Evolutionary conservation across 306 rosid genomes (phyloP).

Genomic region (Quercus bicolor): DNA sequence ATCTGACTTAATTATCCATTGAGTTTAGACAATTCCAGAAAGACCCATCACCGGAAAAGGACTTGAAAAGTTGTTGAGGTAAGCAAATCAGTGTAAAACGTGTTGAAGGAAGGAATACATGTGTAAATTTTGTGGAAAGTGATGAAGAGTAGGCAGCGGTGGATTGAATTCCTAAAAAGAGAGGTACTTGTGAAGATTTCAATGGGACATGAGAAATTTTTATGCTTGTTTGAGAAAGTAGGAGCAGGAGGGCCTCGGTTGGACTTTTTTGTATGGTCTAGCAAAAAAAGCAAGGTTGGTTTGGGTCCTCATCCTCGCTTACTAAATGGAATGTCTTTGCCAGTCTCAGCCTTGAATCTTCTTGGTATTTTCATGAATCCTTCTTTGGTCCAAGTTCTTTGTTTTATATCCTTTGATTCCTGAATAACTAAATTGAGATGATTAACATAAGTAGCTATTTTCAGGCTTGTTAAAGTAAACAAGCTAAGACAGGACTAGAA

Average conservation of each 20-base stretch:
- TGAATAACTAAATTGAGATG: too few species aligned
- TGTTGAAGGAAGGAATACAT: conserved; percentile 17
- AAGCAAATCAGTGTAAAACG: background rate
- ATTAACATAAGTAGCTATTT: too few species aligned
- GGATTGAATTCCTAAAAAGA: background rate
- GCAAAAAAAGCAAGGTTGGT: conserved; percentile 8
- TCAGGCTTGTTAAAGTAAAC: too few species aligned
- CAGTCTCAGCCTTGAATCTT: background rate
- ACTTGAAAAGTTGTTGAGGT: background rate
- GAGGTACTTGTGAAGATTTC: background rate
- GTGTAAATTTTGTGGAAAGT: conserved; percentile 5
- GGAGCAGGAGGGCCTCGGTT: conserved; percentile 22
- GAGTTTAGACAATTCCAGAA: conserved; percentile 1
- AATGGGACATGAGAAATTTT: background rate
- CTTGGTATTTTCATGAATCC: background rate
- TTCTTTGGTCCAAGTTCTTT: background rate
- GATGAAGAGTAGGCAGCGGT: background rate
- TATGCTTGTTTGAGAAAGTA: conserved; percentile 10
- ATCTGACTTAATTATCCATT: background rate
- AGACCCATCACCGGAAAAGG: background rate
- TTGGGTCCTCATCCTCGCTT: background rate
- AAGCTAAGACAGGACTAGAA: too few species aligned
- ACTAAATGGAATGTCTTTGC: background rate
- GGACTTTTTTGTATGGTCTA: conserved; percentile 37
- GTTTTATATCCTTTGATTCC: too few species aligned